These are phyloP conservation scores for Cladosporium sp. DNA, from an alignment of 2,329 filamentous ascomycete genomes.

Conservation along the genomic window DNA sequence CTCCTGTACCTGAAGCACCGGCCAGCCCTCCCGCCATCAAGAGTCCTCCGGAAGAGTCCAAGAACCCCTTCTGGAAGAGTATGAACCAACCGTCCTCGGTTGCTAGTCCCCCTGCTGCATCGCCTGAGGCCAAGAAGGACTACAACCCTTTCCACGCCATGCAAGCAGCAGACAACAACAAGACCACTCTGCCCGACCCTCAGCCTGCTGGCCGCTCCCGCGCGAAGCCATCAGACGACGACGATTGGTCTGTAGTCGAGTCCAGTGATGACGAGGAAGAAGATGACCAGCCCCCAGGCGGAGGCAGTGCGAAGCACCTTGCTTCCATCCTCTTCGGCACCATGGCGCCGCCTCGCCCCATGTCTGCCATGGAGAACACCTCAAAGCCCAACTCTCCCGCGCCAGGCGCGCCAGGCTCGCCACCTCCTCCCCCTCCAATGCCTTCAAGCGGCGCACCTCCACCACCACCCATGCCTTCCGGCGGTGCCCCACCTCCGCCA, in stretches of 20 bases:
- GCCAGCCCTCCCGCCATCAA: slow-evolving; percentile 24
- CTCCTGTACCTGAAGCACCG: slow-evolving; percentile 52
- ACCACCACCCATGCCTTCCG: slow-evolving; percentile 34
- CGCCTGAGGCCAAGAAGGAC: slow-evolving; percentile 54
- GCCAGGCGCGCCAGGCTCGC: slow-evolving; percentile 37
- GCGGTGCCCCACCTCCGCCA: slow-evolving; percentile 49
- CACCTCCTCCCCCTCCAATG: slow-evolving; percentile 50
- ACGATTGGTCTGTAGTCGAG: slow-evolving; percentile 82
- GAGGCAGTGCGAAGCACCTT: slow-evolving; percentile 83
- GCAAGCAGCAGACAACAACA: slow-evolving; percentile 56
- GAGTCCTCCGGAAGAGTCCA: slow-evolving; percentile 68
- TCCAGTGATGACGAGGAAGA: slow-evolving; percentile 71
- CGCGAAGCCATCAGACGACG: slow-evolving; percentile 58
- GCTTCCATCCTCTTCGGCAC: slow-evolving; percentile 95
- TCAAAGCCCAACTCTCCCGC: slow-evolving; percentile 43
- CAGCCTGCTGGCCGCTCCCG: slow-evolving; percentile 53
- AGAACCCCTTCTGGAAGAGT: slow-evolving; percentile 93
- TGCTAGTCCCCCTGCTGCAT: slow-evolving; percentile 45
- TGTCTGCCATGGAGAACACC: slow-evolving; percentile 71
- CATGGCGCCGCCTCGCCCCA: slow-evolving; percentile 88
- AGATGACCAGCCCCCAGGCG: slow-evolving; percentile 77
- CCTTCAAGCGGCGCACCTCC: slow-evolving; percentile 45
- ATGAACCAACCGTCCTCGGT: slow-evolving; percentile 64
- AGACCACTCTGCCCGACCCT: slow-evolving; percentile 54
- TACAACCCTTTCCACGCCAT: slow-evolving; percentile 96